Percentiles rank a stretch among this genome's conserved stretches.
Evolutionary conservation across 2,329 filamentous ascomycete species (phyloP).

Genomic region (Neurospora crassa): DNA sequence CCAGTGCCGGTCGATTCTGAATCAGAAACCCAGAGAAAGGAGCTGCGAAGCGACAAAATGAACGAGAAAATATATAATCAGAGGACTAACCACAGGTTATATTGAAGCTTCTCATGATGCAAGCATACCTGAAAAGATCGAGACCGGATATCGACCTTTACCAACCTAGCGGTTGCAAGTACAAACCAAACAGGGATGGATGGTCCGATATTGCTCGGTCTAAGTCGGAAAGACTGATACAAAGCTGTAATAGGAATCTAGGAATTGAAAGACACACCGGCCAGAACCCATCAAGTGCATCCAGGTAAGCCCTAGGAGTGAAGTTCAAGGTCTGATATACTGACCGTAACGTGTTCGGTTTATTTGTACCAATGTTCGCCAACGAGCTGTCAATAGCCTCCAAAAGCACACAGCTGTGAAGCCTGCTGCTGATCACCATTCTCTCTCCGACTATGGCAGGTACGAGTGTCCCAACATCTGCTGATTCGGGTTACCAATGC

Average conservation of each 20-base stretch:
- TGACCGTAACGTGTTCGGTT: background rate
- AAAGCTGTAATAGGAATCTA: background rate
- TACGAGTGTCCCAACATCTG: constrained; percentile 53
- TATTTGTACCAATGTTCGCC: background rate
- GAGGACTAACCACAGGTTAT: constrained; percentile 64
- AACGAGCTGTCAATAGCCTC: constrained; percentile 8
- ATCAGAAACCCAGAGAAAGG: background rate
- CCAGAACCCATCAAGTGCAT: background rate
- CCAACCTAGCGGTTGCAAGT: background rate
- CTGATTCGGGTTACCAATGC: constrained; percentile 41
- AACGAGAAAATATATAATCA: background rate
- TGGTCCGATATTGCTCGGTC: background rate
- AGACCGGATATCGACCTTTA: background rate
- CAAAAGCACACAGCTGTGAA: constrained; percentile 11
- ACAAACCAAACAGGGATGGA: background rate
- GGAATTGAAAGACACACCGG: background rate
- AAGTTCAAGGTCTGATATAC: background rate
- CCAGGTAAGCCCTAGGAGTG: no score
- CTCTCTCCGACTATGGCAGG: constrained; percentile 55
- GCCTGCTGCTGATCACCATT: constrained; percentile 9
- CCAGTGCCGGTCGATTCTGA: background rate
- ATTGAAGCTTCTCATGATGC: constrained; percentile 7
- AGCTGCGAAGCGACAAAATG: background rate
- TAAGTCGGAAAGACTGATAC: background rate
- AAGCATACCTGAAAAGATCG: constrained; percentile 20